phyloP scores from a whole-genome alignment of 257 asterid genomes.

The Nicotiana attenuata region DNA sequence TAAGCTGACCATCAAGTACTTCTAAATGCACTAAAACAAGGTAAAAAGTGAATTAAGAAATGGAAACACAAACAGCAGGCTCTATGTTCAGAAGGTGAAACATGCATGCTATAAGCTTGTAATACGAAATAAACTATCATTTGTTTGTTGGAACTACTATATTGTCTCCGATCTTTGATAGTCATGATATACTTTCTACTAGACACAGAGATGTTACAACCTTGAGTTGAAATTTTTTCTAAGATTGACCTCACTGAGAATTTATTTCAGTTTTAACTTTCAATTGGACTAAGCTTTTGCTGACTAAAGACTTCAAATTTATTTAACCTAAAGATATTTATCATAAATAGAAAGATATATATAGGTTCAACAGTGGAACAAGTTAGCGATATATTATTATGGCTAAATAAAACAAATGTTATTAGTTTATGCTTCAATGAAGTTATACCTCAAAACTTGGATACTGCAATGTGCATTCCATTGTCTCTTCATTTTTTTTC shows the following conservation, averaged over 20 bases:
- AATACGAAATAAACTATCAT: neutral
- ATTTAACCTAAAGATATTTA: neutral
- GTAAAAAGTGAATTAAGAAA: neutral
- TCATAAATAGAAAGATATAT: neutral
- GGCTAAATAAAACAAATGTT: neutral
- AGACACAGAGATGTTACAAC: neutral
- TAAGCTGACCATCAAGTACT: neutral
- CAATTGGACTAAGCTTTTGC: neutral
- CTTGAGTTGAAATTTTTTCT: neutral
- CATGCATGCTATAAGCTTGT: neutral
- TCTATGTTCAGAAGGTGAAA: neutral
- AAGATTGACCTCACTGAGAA: neutral
- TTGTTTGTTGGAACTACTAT: neutral
- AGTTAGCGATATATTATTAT: neutral
- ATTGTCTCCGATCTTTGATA: neutral
- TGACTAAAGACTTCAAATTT: neutral
- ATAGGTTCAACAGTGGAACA: neutral
- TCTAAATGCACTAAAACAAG: neutral
- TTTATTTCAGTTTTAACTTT: neutral
- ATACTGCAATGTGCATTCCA: constrained; percentile 57
- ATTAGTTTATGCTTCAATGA: neutral
- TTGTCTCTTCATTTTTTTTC: constrained; percentile 62
- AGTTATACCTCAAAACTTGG: constrained; percentile 79
- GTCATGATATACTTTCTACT: neutral
- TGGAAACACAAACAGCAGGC: neutral